These are phyloP conservation scores for Ammopiptanthus mongolicus DNA, from an alignment of 306 rosid species.

Conservation along the genomic window DNA sequence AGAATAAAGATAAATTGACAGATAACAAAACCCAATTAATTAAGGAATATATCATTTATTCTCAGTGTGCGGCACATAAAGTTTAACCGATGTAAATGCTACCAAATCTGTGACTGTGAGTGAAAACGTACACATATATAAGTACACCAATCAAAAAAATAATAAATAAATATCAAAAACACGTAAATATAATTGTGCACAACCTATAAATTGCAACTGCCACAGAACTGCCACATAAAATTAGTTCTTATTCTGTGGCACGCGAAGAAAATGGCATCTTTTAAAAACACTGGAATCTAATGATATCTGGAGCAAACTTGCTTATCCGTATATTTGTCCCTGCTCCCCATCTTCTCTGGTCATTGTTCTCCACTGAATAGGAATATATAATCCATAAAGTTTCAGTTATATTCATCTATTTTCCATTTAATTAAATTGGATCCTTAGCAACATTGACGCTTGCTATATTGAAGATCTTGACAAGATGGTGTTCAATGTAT, in stretches of 20 bases:
- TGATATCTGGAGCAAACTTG: slow-evolving; percentile 2
- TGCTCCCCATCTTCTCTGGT: background rate
- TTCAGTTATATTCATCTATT: slow-evolving; percentile 22
- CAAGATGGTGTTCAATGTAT: background rate
- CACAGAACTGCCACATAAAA: background rate
- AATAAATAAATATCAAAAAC: background rate
- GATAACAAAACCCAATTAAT: background rate
- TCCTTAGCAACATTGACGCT: background rate
- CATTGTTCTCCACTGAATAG: slow-evolving; percentile 16
- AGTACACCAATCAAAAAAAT: too few relatives aligned
- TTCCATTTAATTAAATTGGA: background rate
- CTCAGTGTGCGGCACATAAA: background rate
- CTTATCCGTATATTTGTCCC: slow-evolving; percentile 1
- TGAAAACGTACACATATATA: background rate
- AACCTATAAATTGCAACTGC: background rate
- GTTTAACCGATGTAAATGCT: background rate
- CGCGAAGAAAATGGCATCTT: slow-evolving; percentile 13
- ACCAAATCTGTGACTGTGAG: background rate
- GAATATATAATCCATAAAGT: slow-evolving; percentile 8
- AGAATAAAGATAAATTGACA: slow-evolving; percentile 12
- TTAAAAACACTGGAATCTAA: background rate
- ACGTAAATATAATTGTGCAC: background rate
- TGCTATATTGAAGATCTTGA: background rate
- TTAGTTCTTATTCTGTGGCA: slow-evolving; percentile 22
- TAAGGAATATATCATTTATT: slow-evolving; percentile 11